Evolutionary conservation across 2,329 filamentous ascomycete species (phyloP), one percentile per base, ranked within the genome.

Genomic region (Sporothrix luriei): DNA sequence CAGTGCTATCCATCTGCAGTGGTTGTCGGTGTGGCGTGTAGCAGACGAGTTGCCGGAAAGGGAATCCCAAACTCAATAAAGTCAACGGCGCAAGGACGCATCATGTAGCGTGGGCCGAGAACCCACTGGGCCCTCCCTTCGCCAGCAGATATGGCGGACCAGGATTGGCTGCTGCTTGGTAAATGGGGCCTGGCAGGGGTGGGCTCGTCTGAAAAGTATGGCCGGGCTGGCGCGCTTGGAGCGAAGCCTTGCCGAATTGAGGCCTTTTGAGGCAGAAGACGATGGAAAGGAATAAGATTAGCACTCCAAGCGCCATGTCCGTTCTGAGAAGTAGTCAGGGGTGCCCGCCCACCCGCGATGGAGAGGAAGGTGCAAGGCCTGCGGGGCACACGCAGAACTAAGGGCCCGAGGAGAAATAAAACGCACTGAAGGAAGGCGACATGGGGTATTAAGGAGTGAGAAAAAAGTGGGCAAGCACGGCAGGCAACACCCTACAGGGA

Each of bases 191-290:
- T 6, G 46, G n/a, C 13, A 38, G 16, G 46, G 54, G n/a, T 21
- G 66, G 21, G 19, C 29, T 19, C 26, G 21, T 40, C 43, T 19
- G 33, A 51, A 68, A 21, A 68, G 43, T 52, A 24, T 52, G 43
- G 55, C 29, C 43, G 40, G 38, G 38, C 54, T 59, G 43, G 26
- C 26, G 66, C 54, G 54, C 46, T 68, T 68, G 55, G 38, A 46
- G n/a, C 52, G 29, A 49, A 64, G 67, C 55, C 48, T 54, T 64
- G 46, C 57, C 67, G 16, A 64, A 64, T 64, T 52, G 55, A 64
- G 67, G 54, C 43, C 33, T 46, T 64, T 55, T 43, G 46, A 64
- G 67, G 55, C 46, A 49, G 40, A 54, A 68, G 38, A 29, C 48
- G 14, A 62, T 33, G 33, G 33, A 51, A 48, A 11, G 3, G 40